Evolutionary conservation across 495 filamentous ascomycete species (phyloP).

Genomic region (Hypomontagnella submonticulosa): DNA sequence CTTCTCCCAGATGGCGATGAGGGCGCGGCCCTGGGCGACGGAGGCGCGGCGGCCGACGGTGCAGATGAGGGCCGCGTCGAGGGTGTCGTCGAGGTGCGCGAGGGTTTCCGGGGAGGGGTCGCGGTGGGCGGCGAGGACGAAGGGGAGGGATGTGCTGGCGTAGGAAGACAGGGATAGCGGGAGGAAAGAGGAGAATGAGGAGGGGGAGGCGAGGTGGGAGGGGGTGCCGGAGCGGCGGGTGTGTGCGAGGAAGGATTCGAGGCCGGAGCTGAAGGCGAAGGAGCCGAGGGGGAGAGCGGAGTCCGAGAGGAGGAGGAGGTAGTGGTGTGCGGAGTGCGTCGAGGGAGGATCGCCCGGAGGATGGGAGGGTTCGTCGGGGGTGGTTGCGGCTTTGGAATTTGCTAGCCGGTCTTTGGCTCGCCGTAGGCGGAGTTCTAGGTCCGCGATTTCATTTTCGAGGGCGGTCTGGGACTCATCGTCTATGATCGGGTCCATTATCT

Average conservation of each 20-base stretch:
- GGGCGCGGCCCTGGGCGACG: slow-evolving; percentile 82
- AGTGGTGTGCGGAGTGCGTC: slow-evolving; percentile 63
- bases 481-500: slow-evolving; percentile 21
- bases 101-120: slow-evolving; percentile 61
- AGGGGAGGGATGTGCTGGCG: slow-evolving; percentile 84
- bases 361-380: neutral
- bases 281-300: slow-evolving; percentile 95
- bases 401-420: slow-evolving; percentile 48
- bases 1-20: slow-evolving; percentile 90
- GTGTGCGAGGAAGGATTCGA: slow-evolving; percentile 95
- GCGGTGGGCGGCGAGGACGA: slow-evolving; percentile 79
- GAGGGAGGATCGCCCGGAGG: slow-evolving; percentile 7
- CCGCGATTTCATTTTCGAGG: slow-evolving; percentile 48
- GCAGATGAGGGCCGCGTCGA: slow-evolving; percentile 88
- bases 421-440: slow-evolving; percentile 52
- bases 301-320: slow-evolving; percentile 92
- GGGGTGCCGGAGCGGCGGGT: slow-evolving; percentile 52
- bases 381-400: slow-evolving; percentile 9
- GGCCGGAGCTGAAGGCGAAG: slow-evolving; percentile 93
- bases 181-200: slow-evolving; percentile 77
- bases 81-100: slow-evolving; percentile 77
- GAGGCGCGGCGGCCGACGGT: slow-evolving; percentile 87
- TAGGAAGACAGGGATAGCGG: slow-evolving; percentile 79
- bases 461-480: slow-evolving; percentile 8
- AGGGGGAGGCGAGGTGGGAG: slow-evolving; percentile 38